Evolutionary conservation across 495 filamentous ascomycete species (phyloP).

Genomic region (Penicillium bialowiezense): DNA sequence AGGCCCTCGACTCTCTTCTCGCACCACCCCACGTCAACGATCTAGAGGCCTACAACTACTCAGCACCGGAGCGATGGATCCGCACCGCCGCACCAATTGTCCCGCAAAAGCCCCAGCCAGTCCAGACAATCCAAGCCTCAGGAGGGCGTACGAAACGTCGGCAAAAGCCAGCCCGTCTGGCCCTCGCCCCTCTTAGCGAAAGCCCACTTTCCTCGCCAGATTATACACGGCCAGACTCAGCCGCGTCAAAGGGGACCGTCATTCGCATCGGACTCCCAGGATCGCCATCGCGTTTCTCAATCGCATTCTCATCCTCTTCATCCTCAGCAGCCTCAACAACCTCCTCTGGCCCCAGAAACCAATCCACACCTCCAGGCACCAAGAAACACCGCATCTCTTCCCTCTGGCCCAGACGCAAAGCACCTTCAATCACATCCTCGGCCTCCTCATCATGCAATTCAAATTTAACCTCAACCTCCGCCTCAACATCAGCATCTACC

Average conservation of each 20-base stretch:
- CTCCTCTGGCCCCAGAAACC: slow-evolving; percentile 7
- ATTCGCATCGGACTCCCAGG: slow-evolving; percentile 34
- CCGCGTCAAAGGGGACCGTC: slow-evolving; percentile 38
- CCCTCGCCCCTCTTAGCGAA: slow-evolving; percentile 22
- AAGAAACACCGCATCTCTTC: slow-evolving; percentile 9
- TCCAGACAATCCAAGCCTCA: slow-evolving; percentile 36
- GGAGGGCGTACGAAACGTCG: slow-evolving; percentile 47
- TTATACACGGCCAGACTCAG: slow-evolving; percentile 29
- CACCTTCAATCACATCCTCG: slow-evolving; percentile 36
- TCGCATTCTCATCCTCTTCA: slow-evolving; percentile 36
- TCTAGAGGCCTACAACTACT: slow-evolving; percentile 83
- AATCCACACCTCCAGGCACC: background rate
- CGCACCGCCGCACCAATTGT: slow-evolving; percentile 25
- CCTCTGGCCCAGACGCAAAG: slow-evolving; percentile 24
- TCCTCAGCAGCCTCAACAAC: slow-evolving; percentile 21
- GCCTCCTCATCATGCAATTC: slow-evolving; percentile 28
- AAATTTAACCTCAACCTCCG: slow-evolving; percentile 25
- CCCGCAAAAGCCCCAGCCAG: slow-evolving; percentile 1
- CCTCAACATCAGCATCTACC: background rate
- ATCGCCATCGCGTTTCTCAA: slow-evolving; percentile 38
- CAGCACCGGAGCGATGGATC: slow-evolving; percentile 75
- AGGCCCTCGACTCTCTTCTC: slow-evolving; percentile 57
- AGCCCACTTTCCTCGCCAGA: slow-evolving; percentile 20
- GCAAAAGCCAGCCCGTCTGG: slow-evolving; percentile 20
- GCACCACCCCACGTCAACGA: slow-evolving; percentile 55